phyloP scores from a whole-genome alignment of 2,329 filamentous ascomycete species.

The Trichoderma hamatum region DNA sequence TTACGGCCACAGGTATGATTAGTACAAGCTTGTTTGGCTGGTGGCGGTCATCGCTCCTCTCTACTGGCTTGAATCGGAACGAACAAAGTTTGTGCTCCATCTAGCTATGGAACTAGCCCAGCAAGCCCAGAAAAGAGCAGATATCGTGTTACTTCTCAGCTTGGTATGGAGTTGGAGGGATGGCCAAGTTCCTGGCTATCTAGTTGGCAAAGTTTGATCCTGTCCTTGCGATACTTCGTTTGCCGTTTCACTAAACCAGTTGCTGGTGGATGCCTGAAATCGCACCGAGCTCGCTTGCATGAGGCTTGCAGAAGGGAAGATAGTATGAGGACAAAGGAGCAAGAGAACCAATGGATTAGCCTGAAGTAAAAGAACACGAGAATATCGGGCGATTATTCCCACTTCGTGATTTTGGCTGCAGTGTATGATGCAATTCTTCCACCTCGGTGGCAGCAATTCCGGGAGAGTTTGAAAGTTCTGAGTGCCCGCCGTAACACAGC shows the following conservation, averaged over 20 bases:
- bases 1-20: background rate
- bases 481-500: background rate
- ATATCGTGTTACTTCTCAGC: background rate
- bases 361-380: background rate
- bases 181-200: background rate
- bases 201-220: background rate
- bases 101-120: slow-evolving; percentile 5
- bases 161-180: background rate
- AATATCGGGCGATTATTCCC: background rate
- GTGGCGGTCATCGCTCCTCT: background rate
- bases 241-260: background rate
- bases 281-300: background rate
- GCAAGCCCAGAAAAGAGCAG: background rate
- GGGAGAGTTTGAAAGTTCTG: background rate
- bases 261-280: background rate
- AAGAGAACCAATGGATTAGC: background rate
- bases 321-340: background rate
- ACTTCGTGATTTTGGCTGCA: background rate
- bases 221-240: background rate
- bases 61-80: background rate
- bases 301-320: background rate
- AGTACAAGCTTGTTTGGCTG: background rate
- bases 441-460: background rate
- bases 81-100: slow-evolving; percentile 14
- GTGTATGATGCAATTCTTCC: background rate